Conservation (phyloP, 1,284 basidiomycete species). For the Golubevia sp. region DNA sequence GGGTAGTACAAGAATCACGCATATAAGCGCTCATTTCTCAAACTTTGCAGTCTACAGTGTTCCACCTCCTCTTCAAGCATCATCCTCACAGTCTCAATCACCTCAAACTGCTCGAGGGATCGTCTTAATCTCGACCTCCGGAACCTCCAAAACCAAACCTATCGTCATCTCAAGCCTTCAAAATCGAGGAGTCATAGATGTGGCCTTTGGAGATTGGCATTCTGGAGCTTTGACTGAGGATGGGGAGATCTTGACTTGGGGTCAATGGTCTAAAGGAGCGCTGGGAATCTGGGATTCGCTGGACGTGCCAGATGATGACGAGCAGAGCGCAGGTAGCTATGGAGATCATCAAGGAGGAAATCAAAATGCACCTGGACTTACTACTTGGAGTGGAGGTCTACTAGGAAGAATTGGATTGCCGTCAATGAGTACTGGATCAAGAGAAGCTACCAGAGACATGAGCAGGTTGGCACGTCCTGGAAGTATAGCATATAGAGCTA, state of each 20-base stretch:
- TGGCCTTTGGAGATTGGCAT: constrained; percentile 87
- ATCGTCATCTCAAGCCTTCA: constrained; percentile 74
- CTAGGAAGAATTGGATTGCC: neutral
- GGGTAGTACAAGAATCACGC: constrained; percentile 53
- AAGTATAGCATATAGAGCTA: neutral
- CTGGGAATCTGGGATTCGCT: constrained; percentile 74
- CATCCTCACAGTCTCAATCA: constrained; percentile 69
- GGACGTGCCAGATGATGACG: neutral
- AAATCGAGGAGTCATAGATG: constrained; percentile 75
- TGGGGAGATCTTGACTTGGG: constrained; percentile 84
- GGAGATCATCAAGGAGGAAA: too few species aligned
- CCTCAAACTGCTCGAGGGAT: constrained; percentile 13
- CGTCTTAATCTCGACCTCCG: constrained; percentile 25
- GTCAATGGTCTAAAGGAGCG: constrained; percentile 75
- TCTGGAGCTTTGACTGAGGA: constrained; percentile 77
- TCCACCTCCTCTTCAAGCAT: constrained; percentile 72
- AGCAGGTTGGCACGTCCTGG: neutral
- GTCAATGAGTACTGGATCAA: constrained; percentile 3
- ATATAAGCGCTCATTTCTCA: constrained; percentile 83
- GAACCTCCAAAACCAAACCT: constrained; percentile 63
- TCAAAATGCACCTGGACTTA: neutral
- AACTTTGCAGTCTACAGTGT: constrained; percentile 74
- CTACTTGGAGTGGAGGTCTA: neutral
- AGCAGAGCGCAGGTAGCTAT: neutral
- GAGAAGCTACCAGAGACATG: neutral